Conservation (phyloP, 108 stramenopile species). For the Seminavis robusta region DNA sequence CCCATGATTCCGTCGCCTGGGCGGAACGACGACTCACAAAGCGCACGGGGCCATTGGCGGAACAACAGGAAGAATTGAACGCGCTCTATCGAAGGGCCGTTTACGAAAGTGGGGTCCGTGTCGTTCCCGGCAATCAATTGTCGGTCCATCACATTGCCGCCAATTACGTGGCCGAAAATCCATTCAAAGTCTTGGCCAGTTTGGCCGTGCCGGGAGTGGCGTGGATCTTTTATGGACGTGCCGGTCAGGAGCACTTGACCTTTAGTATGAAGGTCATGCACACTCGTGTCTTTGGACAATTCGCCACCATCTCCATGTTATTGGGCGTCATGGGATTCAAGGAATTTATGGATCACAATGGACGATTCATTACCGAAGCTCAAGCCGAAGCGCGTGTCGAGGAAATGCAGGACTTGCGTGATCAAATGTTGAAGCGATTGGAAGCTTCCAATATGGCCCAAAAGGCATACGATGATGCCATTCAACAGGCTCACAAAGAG, state of each 20-base stretch:
- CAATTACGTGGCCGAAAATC: constrained; percentile 76
- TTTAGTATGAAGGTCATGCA: constrained; percentile 70
- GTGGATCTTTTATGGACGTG: constrained; percentile 66
- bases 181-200: constrained; percentile 65
- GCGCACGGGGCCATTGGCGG: constrained; percentile 10
- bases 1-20: constrained; percentile 60
- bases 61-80: constrained; percentile 34
- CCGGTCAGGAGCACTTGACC: constrained; percentile 64
- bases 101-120: constrained; percentile 54
- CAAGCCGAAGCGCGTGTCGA: constrained; percentile 61
- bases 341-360: constrained; percentile 75
- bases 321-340: constrained; percentile 79
- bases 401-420: constrained; percentile 61
- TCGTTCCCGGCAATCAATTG: constrained; percentile 58
- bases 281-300: constrained; percentile 86
- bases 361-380: constrained; percentile 66
- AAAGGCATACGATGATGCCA: too few relatives aligned
- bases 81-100: constrained; percentile 54
- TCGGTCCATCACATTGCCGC: constrained; percentile 53
- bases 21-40: constrained; percentile 45
- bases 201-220: constrained; percentile 65
- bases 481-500: too few relatives aligned
- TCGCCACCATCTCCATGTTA: constrained; percentile 68
- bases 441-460: too few relatives aligned
- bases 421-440: constrained; percentile 44